A percentile compares a stretch with the other conserved stretches of the same genome.
phyloP scores from a whole-genome alignment of 805 yeast species.

The Starmerella asiatica region DNA sequence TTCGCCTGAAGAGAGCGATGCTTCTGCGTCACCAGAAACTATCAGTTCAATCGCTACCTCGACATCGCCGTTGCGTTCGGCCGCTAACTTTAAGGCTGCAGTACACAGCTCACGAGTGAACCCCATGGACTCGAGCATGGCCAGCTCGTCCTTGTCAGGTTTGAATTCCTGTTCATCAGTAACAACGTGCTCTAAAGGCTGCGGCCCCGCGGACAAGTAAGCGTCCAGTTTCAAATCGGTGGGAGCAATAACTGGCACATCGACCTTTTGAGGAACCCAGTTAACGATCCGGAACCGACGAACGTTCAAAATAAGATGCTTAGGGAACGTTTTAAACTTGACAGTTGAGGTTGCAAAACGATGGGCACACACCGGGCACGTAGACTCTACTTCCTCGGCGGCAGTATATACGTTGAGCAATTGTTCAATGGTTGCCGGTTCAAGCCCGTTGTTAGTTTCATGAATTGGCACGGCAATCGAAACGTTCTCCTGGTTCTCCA shows the following conservation, averaged over 20 bases:
- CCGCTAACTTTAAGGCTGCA: constrained; percentile 60
- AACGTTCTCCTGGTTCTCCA: constrained; percentile 48
- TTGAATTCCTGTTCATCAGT: constrained; percentile 17
- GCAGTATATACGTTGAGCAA: constrained; percentile 37
- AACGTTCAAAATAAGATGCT: constrained; percentile 55
- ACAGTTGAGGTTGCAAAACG: constrained; percentile 28
- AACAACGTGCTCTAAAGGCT: constrained; percentile 31
- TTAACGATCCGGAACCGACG: constrained; percentile 71
- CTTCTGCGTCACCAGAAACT: constrained; percentile 31
- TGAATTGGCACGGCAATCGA: constrained; percentile 43
- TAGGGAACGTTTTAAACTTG: constrained; percentile 50
- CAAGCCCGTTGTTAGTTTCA: constrained; percentile 37
- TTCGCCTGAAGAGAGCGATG: constrained; percentile 29
- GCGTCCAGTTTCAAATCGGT: constrained; percentile 33
- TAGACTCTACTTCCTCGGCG: constrained; percentile 46
- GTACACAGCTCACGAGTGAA: constrained; percentile 53
- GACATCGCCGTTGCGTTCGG: constrained; percentile 34
- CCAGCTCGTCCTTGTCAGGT: constrained; percentile 38
- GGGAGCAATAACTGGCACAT: constrained; percentile 51
- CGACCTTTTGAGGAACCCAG: constrained; percentile 80
- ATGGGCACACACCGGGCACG: constrained; percentile 35
- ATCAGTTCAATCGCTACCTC: constrained; percentile 87
- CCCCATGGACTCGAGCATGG: constrained; percentile 67
- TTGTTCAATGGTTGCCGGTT: constrained; percentile 37
- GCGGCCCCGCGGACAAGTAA: constrained; percentile 33